Evolutionary conservation across 192 early-diverging fungal species (phyloP).

Genomic region (Backusella liffmaniae): DNA sequence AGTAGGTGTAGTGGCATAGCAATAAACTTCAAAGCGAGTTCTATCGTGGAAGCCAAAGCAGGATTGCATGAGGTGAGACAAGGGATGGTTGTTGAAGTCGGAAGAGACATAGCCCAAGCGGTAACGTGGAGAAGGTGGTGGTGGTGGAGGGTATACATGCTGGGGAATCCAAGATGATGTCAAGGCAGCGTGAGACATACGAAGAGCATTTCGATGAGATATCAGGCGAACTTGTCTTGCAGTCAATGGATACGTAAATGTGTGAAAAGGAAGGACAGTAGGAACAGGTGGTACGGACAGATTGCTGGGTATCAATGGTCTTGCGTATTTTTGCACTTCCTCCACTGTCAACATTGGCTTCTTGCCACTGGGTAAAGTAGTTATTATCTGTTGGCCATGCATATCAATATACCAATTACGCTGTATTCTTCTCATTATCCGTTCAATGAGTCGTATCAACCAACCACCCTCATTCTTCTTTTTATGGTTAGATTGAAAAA

Average conservation of each 20-base stretch:
- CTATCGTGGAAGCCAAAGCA: constrained; percentile 93
- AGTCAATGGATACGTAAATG: constrained; percentile 88
- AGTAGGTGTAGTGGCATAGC: constrained; percentile 80
- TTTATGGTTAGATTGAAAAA: not conserved
- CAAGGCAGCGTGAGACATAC: constrained; percentile 73
- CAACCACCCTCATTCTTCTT: constrained; percentile 71
- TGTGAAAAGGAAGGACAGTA: constrained; percentile 92
- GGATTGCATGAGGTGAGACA: constrained; percentile 92
- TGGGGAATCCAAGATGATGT: constrained; percentile 58
- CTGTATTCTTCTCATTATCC: constrained; percentile 57
- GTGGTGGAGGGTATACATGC: constrained; percentile 75
- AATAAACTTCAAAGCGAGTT: constrained; percentile 66
- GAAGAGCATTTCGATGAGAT: constrained; percentile 80
- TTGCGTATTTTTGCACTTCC: constrained; percentile 1
- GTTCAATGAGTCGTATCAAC: constrained; percentile 65
- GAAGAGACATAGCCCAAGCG: constrained; percentile 89
- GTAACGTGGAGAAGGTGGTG: constrained; percentile 62
- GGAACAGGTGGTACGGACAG: constrained; percentile 65
- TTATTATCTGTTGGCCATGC: constrained; percentile 26
- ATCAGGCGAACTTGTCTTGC: constrained; percentile 84
- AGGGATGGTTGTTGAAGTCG: constrained; percentile 93
- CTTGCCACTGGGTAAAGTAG: not conserved
- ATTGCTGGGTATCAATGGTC: constrained; percentile 16
- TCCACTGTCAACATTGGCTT: not conserved
- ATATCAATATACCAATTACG: constrained; percentile 64